A percentile compares a stretch with the other conserved stretches of the same genome.
phyloP scores from a whole-genome alignment of 306 rosid genomes.

The Boehmeria nivea region DNA sequence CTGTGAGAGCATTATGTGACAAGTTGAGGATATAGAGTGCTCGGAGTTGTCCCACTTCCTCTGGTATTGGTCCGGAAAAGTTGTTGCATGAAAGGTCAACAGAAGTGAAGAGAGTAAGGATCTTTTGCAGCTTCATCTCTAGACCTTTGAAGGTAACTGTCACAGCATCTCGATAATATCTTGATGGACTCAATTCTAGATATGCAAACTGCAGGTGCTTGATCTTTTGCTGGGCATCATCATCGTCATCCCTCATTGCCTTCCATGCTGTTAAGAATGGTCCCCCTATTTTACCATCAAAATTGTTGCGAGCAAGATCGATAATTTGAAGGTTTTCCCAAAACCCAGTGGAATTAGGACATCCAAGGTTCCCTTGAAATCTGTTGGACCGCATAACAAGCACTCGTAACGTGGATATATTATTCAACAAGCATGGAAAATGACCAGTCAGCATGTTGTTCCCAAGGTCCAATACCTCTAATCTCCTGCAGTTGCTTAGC shows the following conservation, averaged over 20 bases:
- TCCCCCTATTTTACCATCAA: constrained; percentile 27
- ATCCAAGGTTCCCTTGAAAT: constrained; percentile 18
- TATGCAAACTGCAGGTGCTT: constrained; percentile 7
- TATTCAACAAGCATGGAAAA: constrained; percentile 25
- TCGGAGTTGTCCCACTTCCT: constrained; percentile 11
- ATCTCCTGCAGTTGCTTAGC: constrained; percentile 10
- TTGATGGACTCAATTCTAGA: neutral
- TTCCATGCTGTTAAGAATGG: constrained; percentile 29
- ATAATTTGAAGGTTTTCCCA: constrained; percentile 40
- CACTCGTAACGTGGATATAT: constrained; percentile 20
- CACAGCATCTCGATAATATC: constrained; percentile 36
- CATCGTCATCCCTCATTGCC: constrained; percentile 34
- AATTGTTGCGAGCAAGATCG: constrained; percentile 41
- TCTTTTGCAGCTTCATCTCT: constrained; percentile 17
- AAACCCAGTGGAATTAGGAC: neutral
- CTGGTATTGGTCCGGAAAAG: constrained; percentile 18
- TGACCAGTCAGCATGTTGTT: constrained; percentile 9
- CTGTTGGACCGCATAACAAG: constrained; percentile 26
- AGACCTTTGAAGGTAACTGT: constrained; percentile 31
- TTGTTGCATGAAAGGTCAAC: constrained; percentile 36
- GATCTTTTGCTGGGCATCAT: neutral
- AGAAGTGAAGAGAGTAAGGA: constrained; percentile 29
- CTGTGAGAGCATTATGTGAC: constrained; percentile 18
- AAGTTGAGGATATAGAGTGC: constrained; percentile 25
- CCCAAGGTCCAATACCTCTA: constrained; percentile 38